Conservation (phyloP, 192 early-diverging fungal genomes). For the Phycomyces nitens region DNA sequence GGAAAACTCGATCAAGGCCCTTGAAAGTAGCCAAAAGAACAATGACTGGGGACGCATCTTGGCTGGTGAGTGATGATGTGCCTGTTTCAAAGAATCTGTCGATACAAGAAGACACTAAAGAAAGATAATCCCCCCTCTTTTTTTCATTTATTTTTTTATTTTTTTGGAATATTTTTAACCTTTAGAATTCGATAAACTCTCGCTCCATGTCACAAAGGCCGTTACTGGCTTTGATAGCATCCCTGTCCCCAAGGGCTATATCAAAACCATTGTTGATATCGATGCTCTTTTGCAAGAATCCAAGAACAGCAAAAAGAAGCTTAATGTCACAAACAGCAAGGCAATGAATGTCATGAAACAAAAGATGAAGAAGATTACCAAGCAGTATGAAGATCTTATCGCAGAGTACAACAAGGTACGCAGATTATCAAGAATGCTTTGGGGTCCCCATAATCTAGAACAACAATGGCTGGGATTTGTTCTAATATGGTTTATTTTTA, state of each 20-base stretch:
- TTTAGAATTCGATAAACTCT: constrained; percentile 84
- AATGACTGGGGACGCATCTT: constrained; percentile 85
- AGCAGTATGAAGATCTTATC: constrained; percentile 69
- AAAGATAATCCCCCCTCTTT: background rate
- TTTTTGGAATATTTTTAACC: constrained; percentile 10
- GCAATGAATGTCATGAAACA: constrained; percentile 91
- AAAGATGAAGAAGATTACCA: constrained; percentile 86
- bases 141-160: too few relatives aligned
- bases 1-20: constrained; percentile 51
- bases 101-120: constrained; percentile 12
- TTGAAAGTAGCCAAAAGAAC: constrained; percentile 77
- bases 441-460: too few relatives aligned
- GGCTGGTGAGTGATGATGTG: constrained; percentile 50
- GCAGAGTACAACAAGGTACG: constrained; percentile 54
- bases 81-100: background rate
- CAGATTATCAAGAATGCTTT: too few relatives aligned
- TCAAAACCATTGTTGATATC: constrained; percentile 65
- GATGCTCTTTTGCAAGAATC: constrained; percentile 73
- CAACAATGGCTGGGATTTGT: too few relatives aligned
- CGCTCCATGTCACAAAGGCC: constrained; percentile 61
- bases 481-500: constrained; percentile 17
- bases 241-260: constrained; percentile 64
- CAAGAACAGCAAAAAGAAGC: constrained; percentile 77
- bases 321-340: constrained; percentile 76
- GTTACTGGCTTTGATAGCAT: constrained; percentile 46